These are phyloP conservation scores for Endogone sp. DNA, from an alignment of 192 early-diverging fungal genomes.

Conservation along the genomic window DNA sequence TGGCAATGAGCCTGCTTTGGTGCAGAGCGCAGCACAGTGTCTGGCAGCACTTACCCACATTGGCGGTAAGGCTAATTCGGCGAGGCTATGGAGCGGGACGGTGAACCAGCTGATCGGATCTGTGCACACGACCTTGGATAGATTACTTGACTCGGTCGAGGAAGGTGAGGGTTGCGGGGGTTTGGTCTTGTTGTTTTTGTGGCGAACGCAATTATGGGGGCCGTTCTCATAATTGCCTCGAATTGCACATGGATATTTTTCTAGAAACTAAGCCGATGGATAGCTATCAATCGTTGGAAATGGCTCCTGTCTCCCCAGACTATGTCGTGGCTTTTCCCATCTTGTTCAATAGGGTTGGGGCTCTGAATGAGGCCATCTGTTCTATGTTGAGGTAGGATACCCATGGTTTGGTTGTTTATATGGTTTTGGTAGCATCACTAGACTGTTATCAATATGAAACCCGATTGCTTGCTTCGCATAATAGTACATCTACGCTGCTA, in stretches of 20 bases:
- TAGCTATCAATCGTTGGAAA: conserved; percentile 23
- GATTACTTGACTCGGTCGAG: conserved; percentile 44
- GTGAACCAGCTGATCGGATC: conserved; percentile 40
- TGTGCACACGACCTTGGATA: conserved; percentile 37
- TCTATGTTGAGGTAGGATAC: conserved; percentile 31
- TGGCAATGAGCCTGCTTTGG: conserved; percentile 23
- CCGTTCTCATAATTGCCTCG: too few relatives aligned
- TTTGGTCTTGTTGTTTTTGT: not conserved
- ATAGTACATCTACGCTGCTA: conserved; percentile 26
- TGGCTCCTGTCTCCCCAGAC: conserved; percentile 32
- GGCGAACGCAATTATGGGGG: not conserved
- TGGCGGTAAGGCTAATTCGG: conserved; percentile 31
- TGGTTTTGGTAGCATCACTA: too few relatives aligned
- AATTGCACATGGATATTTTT: too few relatives aligned
- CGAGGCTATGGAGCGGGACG: conserved; percentile 40
- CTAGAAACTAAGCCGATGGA: conserved; percentile 5
- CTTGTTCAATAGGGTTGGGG: conserved; percentile 26
- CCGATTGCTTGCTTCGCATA: too few relatives aligned
- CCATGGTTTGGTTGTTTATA: conserved; percentile 18
- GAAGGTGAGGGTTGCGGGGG: conserved; percentile 40
- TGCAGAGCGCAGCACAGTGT: conserved; percentile 32
- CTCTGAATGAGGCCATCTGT: conserved; percentile 30
- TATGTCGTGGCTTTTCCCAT: conserved; percentile 34
- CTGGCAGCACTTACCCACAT: conserved; percentile 34
- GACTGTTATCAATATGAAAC: too few relatives aligned